Evolutionary conservation across 106 monocot species (phyloP), one percentile per base, ranked within the genome.

Genomic region (Dioscorea zingiberensis): DNA sequence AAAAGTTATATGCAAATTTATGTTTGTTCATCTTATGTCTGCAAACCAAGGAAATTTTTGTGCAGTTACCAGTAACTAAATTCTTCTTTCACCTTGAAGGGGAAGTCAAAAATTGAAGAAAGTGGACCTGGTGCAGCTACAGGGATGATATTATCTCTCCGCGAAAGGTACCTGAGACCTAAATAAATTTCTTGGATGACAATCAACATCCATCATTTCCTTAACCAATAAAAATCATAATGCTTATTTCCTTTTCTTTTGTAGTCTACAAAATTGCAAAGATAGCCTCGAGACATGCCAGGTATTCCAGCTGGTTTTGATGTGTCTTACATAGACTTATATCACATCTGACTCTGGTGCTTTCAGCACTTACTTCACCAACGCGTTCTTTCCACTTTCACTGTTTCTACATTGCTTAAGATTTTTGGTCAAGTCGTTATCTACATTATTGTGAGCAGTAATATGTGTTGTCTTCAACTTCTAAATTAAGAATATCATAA

Each of bases 141-240:
- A 48, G 98, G 98, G 59, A 87, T 98, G 81, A 98, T 98, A 71
- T 74, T 98, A 47, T 93, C 98, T 77, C 86, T 98, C 57, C 88
- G 98, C 55, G 98, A 98, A 77, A 98, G 93, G 98, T 93, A 74
- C n/a, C 49, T 59, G 7, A n/a, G 8, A 3, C 21, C 27, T 24
- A 12, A 27, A 24, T 17, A 3, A 23, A 44, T 46, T 13, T 54
- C 32, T 59, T n/a, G n/a, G 25, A 38, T 38, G 38, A 38, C 38
- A 6, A 38, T n/a, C n/a, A 38, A 38, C 4, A 38, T 38, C 0
- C 4, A 10, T 38, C 4, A 10, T 38, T 38, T 38, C 10, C 38
- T 38, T 38, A 38, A 6, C 6, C 10, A 10, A 10, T 38, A 10
- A 38, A 10, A 38, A 8, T 38, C 10, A 10, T 38, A 44, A 21